Conservation (phyloP, 176 grass and related monocot species). For the Musa beccarii region DNA sequence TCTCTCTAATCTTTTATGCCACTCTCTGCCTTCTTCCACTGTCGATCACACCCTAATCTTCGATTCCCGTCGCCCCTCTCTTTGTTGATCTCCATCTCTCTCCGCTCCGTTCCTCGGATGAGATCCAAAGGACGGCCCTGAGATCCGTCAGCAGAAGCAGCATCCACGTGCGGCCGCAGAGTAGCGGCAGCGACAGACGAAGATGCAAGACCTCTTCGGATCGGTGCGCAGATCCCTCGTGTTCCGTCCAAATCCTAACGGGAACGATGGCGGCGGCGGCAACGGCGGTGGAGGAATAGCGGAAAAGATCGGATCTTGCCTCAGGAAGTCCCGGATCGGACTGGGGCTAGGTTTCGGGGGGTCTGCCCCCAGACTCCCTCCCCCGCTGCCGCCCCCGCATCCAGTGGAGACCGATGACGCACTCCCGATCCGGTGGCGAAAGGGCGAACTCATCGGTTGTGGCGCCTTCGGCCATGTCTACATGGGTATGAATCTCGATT, state of each 20-base stretch:
- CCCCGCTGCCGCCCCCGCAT: conserved; percentile 32
- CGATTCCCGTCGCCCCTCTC: no score
- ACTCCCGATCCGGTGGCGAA: conserved; percentile 73
- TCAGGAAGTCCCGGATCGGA: conserved; percentile 75
- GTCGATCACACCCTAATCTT: no score
- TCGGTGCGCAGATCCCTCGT: conserved; percentile 75
- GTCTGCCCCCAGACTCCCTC: conserved; percentile 48
- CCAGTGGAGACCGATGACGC: conserved; percentile 27
- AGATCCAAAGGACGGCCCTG: neutral
- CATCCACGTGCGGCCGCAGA: neutral
- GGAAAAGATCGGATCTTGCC: conserved; percentile 52
- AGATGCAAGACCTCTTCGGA: conserved; percentile 74
- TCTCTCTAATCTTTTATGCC: no score
- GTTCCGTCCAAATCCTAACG: conserved; percentile 43
- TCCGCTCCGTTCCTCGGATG: neutral
- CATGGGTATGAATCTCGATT: conserved; percentile 99
- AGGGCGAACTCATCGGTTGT: conserved; percentile 77
- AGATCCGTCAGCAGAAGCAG: neutral
- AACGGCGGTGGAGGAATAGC: conserved; percentile 29
- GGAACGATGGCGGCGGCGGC: conserved; percentile 16
- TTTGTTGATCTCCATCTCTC: neutral
- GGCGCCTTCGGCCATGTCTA: conserved; percentile 90
- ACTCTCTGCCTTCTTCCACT: no score
- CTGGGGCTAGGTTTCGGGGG: conserved; percentile 51
- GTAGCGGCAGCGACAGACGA: neutral